Percentiles rank a stretch among this genome's conserved stretches.
These are phyloP conservation scores for Quercus berberidifolia DNA, from an alignment of 306 rosid genomes.

Conservation along the genomic window DNA sequence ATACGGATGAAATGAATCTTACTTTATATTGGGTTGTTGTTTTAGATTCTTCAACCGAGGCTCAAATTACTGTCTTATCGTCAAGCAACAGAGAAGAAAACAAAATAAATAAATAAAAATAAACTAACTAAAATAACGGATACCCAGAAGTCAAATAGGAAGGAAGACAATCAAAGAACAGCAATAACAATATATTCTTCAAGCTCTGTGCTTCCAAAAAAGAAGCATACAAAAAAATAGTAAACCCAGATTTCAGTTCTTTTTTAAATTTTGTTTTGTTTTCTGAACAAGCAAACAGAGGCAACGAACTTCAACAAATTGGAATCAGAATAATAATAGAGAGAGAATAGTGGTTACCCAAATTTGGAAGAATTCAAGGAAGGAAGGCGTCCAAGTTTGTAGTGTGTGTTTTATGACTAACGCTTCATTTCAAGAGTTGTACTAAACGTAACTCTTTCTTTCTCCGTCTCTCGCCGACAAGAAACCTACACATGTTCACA, in stretches of 20 bases:
- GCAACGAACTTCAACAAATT: too few species aligned
- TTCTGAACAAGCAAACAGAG: too few species aligned
- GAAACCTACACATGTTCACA: neutral
- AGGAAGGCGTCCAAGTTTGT: neutral
- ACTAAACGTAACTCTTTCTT: neutral
- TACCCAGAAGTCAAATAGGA: neutral
- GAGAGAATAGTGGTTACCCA: neutral
- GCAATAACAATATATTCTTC: neutral
- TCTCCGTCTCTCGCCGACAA: neutral
- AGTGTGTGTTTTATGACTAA: neutral
- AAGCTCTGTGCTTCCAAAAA: neutral
- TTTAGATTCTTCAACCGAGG: neutral
- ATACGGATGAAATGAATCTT: neutral
- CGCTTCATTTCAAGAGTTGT: neutral
- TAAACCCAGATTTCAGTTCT: too few species aligned
- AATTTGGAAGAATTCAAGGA: neutral
- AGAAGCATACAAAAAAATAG: too few species aligned
- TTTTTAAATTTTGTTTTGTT: too few species aligned
- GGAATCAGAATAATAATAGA: neutral
- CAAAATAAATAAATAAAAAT: neutral
- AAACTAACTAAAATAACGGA: neutral
- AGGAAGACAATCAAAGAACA: neutral
- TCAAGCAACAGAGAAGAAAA: neutral
- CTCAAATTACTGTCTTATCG: neutral
- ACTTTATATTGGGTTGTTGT: neutral